Evolutionary conservation across 331 rosid species (phyloP), one percentile per base, ranked within the genome.

Genomic region (Phaseolus coccineus): DNA sequence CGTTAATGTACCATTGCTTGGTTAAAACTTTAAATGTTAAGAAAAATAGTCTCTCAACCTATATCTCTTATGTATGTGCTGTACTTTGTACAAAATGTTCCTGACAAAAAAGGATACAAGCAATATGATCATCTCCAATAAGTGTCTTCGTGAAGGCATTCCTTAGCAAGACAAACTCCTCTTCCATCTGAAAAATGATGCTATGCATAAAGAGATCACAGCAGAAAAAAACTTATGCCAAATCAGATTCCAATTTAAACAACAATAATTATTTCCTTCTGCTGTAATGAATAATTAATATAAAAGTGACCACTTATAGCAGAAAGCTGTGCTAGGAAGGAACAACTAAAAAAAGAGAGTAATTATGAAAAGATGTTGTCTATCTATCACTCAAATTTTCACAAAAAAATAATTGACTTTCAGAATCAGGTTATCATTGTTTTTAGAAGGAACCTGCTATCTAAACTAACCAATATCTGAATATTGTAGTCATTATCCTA

Each of bases 1-100:
- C 59, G 16, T 80, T 82, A 63, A 80, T 74, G 85, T 92, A 95
- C 99, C 99, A 93, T 87, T 86, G 88, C 81, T 90, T 89, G 63
- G 94, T 91, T 73, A 95, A 72, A 91, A 95, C 99, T 95, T 81
- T 2, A 35, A 80, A 83, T 81, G 84, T 86, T 85, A 88, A 84
- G 97, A 86, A 79, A 92, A 75, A 57, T 19, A 77, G 42, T 72
- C 81, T 25, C 50, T 56, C 69, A 56, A 44, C 12, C 4, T 48
- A 28, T 73, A 74, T 69, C 70, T 39, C 27, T 59, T 4, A 19
- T n/a, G 69, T 61, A 77, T 28, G 87, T 72, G 62, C 52, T 58
- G 56, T 76, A 70, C 64, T 80, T 56, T 63, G 35, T 72, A 80
- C 76, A 80, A 55, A 69, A 68, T 52, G 13, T 72, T 83, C 53